Evolutionary conservation across 768 basidiomycete species (phyloP), one percentile per base, ranked within the genome.

Genomic region (Termitomyces sp.): DNA sequence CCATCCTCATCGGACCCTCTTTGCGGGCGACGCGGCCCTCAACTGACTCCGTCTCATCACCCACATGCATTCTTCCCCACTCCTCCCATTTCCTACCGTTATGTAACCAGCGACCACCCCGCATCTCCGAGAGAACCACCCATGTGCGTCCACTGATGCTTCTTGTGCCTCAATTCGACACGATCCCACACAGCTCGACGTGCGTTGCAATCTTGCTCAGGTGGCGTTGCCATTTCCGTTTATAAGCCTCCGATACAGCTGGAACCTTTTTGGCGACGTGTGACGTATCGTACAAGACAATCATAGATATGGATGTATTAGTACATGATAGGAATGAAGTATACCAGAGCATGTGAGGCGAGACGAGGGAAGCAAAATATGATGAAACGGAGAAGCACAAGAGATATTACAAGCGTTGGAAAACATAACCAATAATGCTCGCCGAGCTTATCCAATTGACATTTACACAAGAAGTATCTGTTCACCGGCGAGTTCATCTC

Each of bases 401-500:
- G 35, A 51, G 8, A 44, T 51, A 35, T 36, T 20, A 52, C 51
- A 2, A 55, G 53, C 38, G 15, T 39, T 40, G 12, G 16, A 38
- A 16, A 53, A 22, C 36, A 53, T 53, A 53, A n/a, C 38, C 38
- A 28, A 16, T 6, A 28, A 38, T 24, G 38, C 53, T 55, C 39
- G 39, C 22, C 39, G 22, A 57, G 28, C 38, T n/a, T 46, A 49
- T 60, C 74, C 24, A 22, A 1, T 16, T 2, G 39, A 42, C 39
- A 33, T 32, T 44, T 70, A 89, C 20, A 92, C 86, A 49, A 92
- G 82, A 56, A 89, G 76, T 69, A 89, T 80, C 55, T 22, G 73
- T 70, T 36, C 79, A 0, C 7, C 72, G 32, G 73, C 76, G 74
- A 91, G 79, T 16, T 79, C 75, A 59, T 78, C 73, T 39, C 89